Base-by-base conservation (phyloP, 139 green algal genomes). In the Volvox africanus region DNA sequence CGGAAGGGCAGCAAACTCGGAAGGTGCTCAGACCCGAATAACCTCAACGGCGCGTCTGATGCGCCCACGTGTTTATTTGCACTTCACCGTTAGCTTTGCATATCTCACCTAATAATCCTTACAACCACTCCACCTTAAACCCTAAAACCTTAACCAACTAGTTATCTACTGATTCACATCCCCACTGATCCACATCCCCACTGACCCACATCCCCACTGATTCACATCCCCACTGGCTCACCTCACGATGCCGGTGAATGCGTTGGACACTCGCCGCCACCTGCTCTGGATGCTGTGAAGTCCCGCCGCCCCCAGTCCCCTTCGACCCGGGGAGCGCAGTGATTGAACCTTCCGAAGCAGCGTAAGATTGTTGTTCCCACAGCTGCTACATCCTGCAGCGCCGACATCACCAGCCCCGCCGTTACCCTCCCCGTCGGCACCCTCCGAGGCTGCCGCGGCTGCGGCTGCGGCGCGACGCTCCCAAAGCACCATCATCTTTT, bases 241-340 rank as follows among this genome's bases (percentile, higher is more conserved):
- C 83, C 83, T 80, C 24, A 82, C 28, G 18, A 89, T 82, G 28
- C 37, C 50, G 13, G 69, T 18, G 19, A 89, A 68, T 20, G 44
- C 69, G 36, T 89, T 62, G 24, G 24, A 37, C 26, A 71, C 19
- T 12, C 69, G 68, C 37, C n/a, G 36, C 85, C 85, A 89, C 17
- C n/a, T 12, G 5, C 22, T 17, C 69, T 61, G 33, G 26, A 61
- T 78, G 36, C 26, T 65, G 5, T 33, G 19, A 12, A 89, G 44
- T 20, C 85, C 85, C 37, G 85, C 85, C 0, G 44, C 19, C 37
- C 68, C 85, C 69, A 89, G 37, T 11, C 85, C 85, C 0, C 71
- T 35, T 18, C 44, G 28, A 3, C 55, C 28, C 16, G 85, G 69
- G 37, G 37, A 2, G 6, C 17, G 37, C 69, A 80, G 33, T 14